These are phyloP conservation scores for Chlamydomonas schloesseri DNA, from an alignment of 139 green algal species.

Conservation along the genomic window DNA sequence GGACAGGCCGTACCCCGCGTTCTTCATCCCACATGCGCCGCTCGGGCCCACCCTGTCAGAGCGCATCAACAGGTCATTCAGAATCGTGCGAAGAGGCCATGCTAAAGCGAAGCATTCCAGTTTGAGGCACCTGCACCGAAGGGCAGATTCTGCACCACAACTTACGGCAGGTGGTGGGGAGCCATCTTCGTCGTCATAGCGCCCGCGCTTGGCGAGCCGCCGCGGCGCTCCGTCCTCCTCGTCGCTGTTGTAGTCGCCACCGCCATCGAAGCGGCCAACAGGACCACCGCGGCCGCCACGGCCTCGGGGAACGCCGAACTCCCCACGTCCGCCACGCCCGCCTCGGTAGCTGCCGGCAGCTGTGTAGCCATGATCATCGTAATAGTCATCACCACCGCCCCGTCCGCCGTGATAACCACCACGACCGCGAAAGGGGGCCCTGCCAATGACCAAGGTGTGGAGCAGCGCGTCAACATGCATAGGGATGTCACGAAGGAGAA, in stretches of 20 bases:
- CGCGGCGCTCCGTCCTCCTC: neutral
- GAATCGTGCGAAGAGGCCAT: too few relatives aligned
- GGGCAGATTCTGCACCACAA: too few relatives aligned
- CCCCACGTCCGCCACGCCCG: neutral
- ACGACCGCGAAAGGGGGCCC: neutral
- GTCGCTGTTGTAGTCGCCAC: neutral
- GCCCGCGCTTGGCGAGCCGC: slow-evolving; percentile 1
- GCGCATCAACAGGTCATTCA: too few relatives aligned
- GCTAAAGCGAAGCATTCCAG: too few relatives aligned
- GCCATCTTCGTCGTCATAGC: neutral
- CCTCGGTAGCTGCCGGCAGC: neutral
- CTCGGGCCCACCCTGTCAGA: too few relatives aligned
- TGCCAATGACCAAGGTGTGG: neutral
- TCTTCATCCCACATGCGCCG: neutral
- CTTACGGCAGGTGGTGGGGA: too few relatives aligned
- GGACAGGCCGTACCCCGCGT: too few relatives aligned
- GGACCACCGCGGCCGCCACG: slow-evolving; percentile 10
- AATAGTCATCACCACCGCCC: neutral
- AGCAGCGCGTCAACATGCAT: too few relatives aligned
- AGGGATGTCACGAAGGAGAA: too few relatives aligned
- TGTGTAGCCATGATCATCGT: neutral
- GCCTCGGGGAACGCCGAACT: slow-evolving; percentile 6
- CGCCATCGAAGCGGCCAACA: neutral
- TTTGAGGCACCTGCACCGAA: too few relatives aligned
- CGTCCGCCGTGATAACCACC: neutral